Evolutionary conservation across 2,329 filamentous ascomycete genomes (phyloP).

Genomic region (Clonostachys sp.): DNA sequence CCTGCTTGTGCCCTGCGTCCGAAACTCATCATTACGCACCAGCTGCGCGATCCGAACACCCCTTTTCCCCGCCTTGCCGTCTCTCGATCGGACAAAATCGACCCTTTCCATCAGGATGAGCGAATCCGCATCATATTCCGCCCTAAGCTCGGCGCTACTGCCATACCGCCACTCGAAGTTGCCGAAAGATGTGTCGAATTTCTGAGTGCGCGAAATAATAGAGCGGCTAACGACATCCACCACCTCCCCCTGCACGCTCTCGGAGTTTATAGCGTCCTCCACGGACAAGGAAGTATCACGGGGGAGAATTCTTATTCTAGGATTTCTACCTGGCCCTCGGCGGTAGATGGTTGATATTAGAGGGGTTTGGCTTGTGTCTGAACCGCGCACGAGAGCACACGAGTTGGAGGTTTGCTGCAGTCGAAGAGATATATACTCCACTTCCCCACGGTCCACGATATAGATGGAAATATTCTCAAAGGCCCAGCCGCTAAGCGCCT

Average conservation of each 20-base stretch:
- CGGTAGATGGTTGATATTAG: constrained; percentile 14
- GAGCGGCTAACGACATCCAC: constrained; percentile 9
- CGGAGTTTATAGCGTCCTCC: constrained; percentile 8
- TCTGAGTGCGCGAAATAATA: constrained; percentile 9
- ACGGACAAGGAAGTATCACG: constrained; percentile 3
- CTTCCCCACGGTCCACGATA: constrained; percentile 1
- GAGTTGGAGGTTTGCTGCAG: constrained; percentile 12
- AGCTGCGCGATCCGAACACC: constrained; percentile 8
- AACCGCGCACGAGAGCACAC: constrained; percentile 10
- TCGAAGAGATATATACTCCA: constrained; percentile 10
- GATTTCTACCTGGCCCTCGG: constrained; percentile 9
- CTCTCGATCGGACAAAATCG: not conserved
- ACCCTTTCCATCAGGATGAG: constrained; percentile 10
- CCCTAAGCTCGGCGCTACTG: constrained; percentile 4
- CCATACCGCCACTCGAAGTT: constrained; percentile 12
- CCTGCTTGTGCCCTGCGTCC: constrained; percentile 9
- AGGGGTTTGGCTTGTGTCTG: constrained; percentile 3
- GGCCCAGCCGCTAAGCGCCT: constrained; percentile 1
- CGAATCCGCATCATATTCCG: constrained; percentile 5
- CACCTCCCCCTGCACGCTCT: constrained; percentile 5
- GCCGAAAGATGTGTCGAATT: constrained; percentile 10
- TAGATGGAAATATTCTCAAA: constrained; percentile 51
- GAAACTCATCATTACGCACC: constrained; percentile 9
- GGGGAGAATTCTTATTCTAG: constrained; percentile 9
- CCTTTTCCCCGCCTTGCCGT: constrained; percentile 1